Evolutionary conservation across 2,329 filamentous ascomycete genomes (phyloP).

Genomic region (Lecanicillium sp.): DNA sequence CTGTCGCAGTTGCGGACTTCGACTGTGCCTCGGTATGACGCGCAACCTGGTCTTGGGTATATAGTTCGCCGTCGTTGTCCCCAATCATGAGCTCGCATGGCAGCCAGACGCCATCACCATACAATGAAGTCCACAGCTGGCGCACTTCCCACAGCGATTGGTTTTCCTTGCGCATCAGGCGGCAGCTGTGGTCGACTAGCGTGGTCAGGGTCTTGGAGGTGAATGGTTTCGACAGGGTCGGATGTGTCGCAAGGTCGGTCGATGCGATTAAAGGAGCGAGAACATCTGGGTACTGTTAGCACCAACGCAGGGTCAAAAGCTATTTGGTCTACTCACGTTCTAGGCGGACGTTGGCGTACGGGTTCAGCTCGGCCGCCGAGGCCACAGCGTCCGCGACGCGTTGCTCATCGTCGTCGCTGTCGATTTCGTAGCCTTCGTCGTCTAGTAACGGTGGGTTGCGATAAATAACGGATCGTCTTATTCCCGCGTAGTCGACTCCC

Average conservation of each 20-base stretch:
- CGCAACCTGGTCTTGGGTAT: constrained; percentile 37
- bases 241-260: constrained; percentile 66
- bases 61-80: constrained; percentile 48
- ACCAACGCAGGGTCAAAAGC: constrained; percentile 1
- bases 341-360: constrained; percentile 63
- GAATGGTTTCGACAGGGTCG: constrained; percentile 67
- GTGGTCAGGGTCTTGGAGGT: constrained; percentile 65
- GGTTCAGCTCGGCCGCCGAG: constrained; percentile 61
- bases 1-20: constrained; percentile 11
- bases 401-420: constrained; percentile 64
- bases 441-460: constrained; percentile 67
- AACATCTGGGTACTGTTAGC: constrained; percentile 47
- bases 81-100: constrained; percentile 52
- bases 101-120: constrained; percentile 66
- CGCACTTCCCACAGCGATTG: constrained; percentile 66
- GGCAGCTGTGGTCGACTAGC: constrained; percentile 60
- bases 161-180: constrained; percentile 69
- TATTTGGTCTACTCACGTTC: constrained; percentile 48
- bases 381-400: constrained; percentile 52
- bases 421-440: constrained; percentile 70
- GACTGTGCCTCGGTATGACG: constrained; percentile 25
- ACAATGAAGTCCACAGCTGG: constrained; percentile 62
- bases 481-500: constrained; percentile 67
- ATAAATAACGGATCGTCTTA: constrained; percentile 64
- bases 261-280: constrained; percentile 69